phyloP scores from a whole-genome alignment of 148 eudicot species.

The Pouteria glomerata region DNA sequence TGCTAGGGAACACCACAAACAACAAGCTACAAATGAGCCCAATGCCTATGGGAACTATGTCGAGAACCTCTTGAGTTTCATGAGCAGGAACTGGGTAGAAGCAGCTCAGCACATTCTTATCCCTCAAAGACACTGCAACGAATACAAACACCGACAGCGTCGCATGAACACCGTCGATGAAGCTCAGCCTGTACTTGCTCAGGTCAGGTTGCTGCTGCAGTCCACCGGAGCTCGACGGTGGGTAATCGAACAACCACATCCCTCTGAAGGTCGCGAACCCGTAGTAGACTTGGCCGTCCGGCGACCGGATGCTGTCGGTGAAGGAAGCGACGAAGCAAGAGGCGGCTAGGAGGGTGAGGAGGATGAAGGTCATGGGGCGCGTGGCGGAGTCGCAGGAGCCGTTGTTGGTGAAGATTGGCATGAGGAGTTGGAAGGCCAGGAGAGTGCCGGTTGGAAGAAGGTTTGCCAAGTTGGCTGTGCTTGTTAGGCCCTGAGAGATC shows the following conservation, averaged over 20 bases:
- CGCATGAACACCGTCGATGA: conserved; percentile 25
- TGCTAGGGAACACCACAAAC: conserved; percentile 30
- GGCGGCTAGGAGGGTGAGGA: conserved; percentile 23
- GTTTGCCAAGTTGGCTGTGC: conserved; percentile 36
- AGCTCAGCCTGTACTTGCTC: conserved; percentile 13
- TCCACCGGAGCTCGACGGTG: not conserved
- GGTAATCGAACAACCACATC: conserved; percentile 26
- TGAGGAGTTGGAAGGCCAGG: conserved; percentile 31
- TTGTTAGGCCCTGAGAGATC: conserved; percentile 19
- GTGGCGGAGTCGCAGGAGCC: conserved; percentile 34
- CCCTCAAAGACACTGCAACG: conserved; percentile 29
- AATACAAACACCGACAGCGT: conserved; percentile 29
- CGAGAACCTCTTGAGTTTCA: conserved; percentile 29
- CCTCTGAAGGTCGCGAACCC: conserved; percentile 36
- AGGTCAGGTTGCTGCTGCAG: conserved; percentile 21
- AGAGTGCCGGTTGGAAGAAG: conserved; percentile 47
- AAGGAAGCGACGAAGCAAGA: conserved; percentile 33
- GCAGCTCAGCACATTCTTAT: conserved; percentile 28
- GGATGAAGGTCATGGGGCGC: conserved; percentile 20
- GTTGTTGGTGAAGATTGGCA: conserved; percentile 32
- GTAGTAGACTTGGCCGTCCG: conserved; percentile 24
- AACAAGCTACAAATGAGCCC: conserved; percentile 32
- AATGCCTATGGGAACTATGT: conserved; percentile 20
- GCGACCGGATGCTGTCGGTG: conserved; percentile 33
- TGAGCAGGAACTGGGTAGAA: conserved; percentile 24